Percentiles rank a stretch among this genome's conserved stretches.
Conservation (phyloP, 768 basidiomycete genomes). For the Phlebiopsis flavidoalba region DNA sequence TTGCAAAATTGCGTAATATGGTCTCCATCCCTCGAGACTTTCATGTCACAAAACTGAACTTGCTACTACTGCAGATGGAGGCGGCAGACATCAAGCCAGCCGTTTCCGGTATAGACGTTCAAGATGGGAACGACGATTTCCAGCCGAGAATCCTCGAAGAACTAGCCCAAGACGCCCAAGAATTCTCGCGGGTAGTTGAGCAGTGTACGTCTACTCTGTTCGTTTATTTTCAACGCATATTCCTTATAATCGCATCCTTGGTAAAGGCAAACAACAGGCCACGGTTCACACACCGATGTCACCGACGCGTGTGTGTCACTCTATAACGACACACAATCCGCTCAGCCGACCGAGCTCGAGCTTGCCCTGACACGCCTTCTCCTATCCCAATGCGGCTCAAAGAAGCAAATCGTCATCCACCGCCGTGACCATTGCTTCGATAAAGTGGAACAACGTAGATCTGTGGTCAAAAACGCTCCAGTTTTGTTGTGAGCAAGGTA, state of each 20-base stretch:
- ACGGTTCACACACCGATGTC: not conserved
- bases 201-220: not conserved
- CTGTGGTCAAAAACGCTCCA: not conserved
- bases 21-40: too few relatives aligned
- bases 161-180: not conserved
- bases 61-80: too few relatives aligned
- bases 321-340: not conserved
- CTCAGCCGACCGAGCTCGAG: not conserved
- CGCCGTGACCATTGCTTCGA: not conserved
- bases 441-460: not conserved
- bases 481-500: not conserved
- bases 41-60: too few relatives aligned
- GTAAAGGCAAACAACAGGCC: not conserved
- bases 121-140: too few relatives aligned
- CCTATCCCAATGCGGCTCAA: not conserved
- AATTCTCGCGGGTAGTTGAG: not conserved
- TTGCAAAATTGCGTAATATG: not conserved
- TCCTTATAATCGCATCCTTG: not conserved
- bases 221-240: not conserved
- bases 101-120: too few relatives aligned
- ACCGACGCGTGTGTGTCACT: not conserved
- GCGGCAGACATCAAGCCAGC: too few relatives aligned
- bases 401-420: not conserved
- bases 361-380: not conserved
- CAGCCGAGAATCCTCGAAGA: too few relatives aligned